These are phyloP conservation scores for Phoma sp. DNA, from an alignment of 2,329 filamentous ascomycete species.

Conservation along the genomic window DNA sequence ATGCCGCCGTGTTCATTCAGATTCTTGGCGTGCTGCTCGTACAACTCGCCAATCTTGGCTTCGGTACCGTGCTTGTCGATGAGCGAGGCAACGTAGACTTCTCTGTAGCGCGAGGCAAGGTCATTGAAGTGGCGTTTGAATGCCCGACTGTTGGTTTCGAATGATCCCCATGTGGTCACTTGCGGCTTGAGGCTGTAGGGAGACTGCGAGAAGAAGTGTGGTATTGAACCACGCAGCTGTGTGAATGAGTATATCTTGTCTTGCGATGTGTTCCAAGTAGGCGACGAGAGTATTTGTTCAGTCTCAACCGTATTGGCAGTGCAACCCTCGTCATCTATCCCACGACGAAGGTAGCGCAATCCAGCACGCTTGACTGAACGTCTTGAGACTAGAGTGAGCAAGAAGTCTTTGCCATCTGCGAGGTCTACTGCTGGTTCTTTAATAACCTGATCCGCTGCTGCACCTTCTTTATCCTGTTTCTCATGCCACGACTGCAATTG, in stretches of 20 bases:
- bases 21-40: conserved; percentile 70
- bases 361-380: conserved; percentile 86
- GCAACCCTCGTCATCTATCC: conserved; percentile 87
- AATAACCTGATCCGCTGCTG: conserved; percentile 17
- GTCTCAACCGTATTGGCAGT: conserved; percentile 93
- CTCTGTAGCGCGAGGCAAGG: conserved; percentile 74
- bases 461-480: conserved; percentile 37
- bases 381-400: conserved; percentile 91
- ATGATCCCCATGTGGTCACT: conserved; percentile 81
- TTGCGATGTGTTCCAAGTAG: conserved; percentile 66
- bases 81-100: conserved; percentile 79
- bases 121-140: conserved; percentile 81
- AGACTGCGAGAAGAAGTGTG: conserved; percentile 92
- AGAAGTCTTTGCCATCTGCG: conserved; percentile 60
- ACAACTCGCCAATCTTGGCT: conserved; percentile 77
- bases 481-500: conserved; percentile 43
- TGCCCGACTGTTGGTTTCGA: conserved; percentile 78
- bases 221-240: conserved; percentile 89
- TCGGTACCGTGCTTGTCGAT: conserved; percentile 91
- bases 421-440: conserved; percentile 40
- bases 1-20: conserved; percentile 68
- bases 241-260: conserved; percentile 80
- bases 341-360: conserved; percentile 86
- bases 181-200: conserved; percentile 92
- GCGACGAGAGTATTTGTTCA: conserved; percentile 85